Evolutionary conservation across 2,329 filamentous ascomycete species (phyloP).

Genomic region (Kalaharituber pfeilii): DNA sequence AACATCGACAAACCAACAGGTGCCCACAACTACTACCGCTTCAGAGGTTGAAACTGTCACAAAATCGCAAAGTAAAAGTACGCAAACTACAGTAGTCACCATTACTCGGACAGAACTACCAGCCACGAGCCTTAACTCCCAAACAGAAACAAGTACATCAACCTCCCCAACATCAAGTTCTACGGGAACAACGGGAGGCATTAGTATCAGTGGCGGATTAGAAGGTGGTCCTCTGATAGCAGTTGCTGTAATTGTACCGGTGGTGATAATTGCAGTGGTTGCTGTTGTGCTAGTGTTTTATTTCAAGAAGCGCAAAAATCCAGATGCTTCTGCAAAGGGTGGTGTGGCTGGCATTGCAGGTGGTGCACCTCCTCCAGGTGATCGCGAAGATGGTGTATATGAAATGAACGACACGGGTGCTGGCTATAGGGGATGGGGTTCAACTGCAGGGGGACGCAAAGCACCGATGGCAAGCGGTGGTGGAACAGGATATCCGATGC

Average conservation of each 20-base stretch:
- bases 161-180: background rate
- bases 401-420: slow-evolving; percentile 55
- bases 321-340: slow-evolving; percentile 95
- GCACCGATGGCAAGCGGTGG: background rate
- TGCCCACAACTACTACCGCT: slow-evolving; percentile 4
- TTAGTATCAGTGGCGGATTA: slow-evolving; percentile 32
- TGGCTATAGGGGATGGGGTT: slow-evolving; percentile 91
- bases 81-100: slow-evolving; percentile 5
- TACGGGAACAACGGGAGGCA: slow-evolving; percentile 13
- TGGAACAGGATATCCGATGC: background rate
- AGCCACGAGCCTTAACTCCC: slow-evolving; percentile 20
- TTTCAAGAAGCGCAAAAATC: slow-evolving; percentile 78
- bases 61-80: background rate
- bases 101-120: slow-evolving; percentile 11
- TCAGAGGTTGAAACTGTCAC: slow-evolving; percentile 1
- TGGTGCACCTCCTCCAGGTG: slow-evolving; percentile 14
- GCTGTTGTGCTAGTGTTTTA: slow-evolving; percentile 61
- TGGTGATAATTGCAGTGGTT: slow-evolving; percentile 68
- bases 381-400: slow-evolving; percentile 35
- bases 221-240: slow-evolving; percentile 57
- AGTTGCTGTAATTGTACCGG: slow-evolving; percentile 83
- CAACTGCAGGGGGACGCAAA: slow-evolving; percentile 39
- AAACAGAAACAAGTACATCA: slow-evolving; percentile 9
- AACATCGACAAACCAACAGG: slow-evolving; percentile 3
- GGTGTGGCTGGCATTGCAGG: slow-evolving; percentile 34